Conservation (phyloP, 2,329 filamentous ascomycete genomes). For the Colletotrichum truncatum region DNA sequence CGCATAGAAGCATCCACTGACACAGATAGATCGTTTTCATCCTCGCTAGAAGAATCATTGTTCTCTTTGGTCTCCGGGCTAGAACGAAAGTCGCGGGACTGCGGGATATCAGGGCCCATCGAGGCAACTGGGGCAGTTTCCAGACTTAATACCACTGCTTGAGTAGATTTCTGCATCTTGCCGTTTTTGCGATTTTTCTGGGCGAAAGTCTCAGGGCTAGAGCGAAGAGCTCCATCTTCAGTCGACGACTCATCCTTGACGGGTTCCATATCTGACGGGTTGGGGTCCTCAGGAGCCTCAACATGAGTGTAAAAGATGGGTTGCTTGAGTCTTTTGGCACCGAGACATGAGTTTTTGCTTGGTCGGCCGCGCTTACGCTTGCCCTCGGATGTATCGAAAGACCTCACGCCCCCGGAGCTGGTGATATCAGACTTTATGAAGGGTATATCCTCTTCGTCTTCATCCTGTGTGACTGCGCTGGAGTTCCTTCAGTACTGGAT, state of each 20-base stretch:
- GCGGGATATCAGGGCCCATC: no score
- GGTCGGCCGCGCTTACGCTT: conserved; percentile 9
- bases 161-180: no score
- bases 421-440: conserved; percentile 14
- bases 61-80: no score
- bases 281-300: neutral
- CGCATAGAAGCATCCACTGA: no score
- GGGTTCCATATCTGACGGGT: neutral
- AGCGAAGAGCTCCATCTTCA: neutral
- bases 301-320: neutral
- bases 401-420: neutral
- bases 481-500: neutral
- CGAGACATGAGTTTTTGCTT: neutral
- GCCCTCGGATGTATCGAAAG: neutral
- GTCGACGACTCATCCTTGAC: neutral
- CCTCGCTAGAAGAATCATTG: no score
- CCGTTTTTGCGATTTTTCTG: no score
- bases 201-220: neutral
- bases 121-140: no score
- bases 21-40: no score
- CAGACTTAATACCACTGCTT: no score
- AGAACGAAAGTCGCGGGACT: no score
- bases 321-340: neutral
- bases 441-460: neutral
- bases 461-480: neutral